Evolutionary conservation across 1,284 basidiomycete genomes (phyloP).

Genomic region (Trichosporon sp.): DNA sequence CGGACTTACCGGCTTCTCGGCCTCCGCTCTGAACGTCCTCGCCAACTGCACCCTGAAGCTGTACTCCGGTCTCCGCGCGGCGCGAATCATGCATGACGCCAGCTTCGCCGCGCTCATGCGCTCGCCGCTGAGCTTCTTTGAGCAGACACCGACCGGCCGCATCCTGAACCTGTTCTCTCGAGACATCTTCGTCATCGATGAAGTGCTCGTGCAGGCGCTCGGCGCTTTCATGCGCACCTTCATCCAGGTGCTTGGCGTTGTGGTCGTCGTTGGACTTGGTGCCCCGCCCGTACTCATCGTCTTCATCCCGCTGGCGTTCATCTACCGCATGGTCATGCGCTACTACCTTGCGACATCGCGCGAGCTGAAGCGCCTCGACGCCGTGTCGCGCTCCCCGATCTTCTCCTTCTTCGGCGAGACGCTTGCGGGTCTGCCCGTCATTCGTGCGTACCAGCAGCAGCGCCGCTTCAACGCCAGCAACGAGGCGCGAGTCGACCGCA

Average conservation of each 20-base stretch:
- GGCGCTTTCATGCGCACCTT: constrained; percentile 60
- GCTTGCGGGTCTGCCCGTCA: constrained; percentile 74
- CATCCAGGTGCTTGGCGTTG: constrained; percentile 60
- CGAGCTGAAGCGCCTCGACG: constrained; percentile 86
- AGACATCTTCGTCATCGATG: constrained; percentile 86
- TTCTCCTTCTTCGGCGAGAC: constrained; percentile 85
- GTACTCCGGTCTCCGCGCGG: constrained; percentile 68
- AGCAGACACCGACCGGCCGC: constrained; percentile 67
- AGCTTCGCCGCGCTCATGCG: constrained; percentile 62
- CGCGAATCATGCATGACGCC: constrained; percentile 66
- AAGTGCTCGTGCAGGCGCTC: constrained; percentile 67
- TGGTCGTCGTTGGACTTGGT: constrained; percentile 69
- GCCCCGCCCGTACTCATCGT: constrained; percentile 78
- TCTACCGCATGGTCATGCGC: constrained; percentile 70
- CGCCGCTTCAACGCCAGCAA: constrained; percentile 69
- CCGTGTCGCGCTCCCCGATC: constrained; percentile 82
- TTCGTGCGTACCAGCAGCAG: constrained; percentile 70
- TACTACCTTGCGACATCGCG: constrained; percentile 88
- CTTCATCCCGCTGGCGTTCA: constrained; percentile 65
- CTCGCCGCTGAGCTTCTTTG: constrained; percentile 81
- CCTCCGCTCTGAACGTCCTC: constrained; percentile 55
- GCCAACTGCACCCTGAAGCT: constrained; percentile 68
- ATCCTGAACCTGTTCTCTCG: constrained; percentile 69
- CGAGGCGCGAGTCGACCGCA: constrained; percentile 60
- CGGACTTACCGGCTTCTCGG: constrained; percentile 52